Percentiles rank a stretch among this genome's conserved stretches.
phyloP scores from a whole-genome alignment of 2,329 filamentous ascomycete genomes.

The Lomentospora prolificans region DNA sequence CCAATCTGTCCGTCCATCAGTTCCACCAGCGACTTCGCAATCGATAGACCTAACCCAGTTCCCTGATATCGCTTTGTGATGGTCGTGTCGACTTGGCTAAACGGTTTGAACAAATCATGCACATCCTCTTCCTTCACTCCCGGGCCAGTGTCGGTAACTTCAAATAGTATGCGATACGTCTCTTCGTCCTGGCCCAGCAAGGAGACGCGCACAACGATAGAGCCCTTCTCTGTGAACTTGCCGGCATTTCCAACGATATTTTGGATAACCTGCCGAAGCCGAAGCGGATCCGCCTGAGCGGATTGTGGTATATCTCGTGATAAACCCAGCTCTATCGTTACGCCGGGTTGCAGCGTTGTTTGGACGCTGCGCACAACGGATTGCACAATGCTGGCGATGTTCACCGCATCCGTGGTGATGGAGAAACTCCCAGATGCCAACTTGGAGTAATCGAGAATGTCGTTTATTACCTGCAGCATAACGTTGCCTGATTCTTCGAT shows the following conservation, averaged over 20 bases:
- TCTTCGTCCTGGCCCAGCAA: constrained; percentile 30
- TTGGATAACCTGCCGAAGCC: constrained; percentile 52
- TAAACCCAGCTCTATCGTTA: constrained; percentile 33
- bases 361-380: constrained; percentile 42
- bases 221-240: constrained; percentile 51
- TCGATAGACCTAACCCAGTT: constrained; percentile 46
- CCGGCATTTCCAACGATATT: constrained; percentile 51
- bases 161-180: constrained; percentile 36
- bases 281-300: constrained; percentile 45
- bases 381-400: constrained; percentile 32
- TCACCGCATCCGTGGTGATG: constrained; percentile 41
- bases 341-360: constrained; percentile 32
- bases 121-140: constrained; percentile 36
- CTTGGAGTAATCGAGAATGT: constrained; percentile 56
- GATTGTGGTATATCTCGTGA: constrained; percentile 19
- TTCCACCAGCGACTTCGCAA: constrained; percentile 45
- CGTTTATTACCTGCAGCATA: constrained; percentile 52
- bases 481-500: constrained; percentile 50
- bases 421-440: constrained; percentile 28
- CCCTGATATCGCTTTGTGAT: constrained; percentile 44
- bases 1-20: constrained; percentile 42
- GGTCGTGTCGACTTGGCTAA: constrained; percentile 44
- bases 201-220: constrained; percentile 33
- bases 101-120: constrained; percentile 43
- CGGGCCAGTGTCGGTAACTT: constrained; percentile 44